These are phyloP conservation scores for Fusarium circinatum DNA, from an alignment of 2,329 filamentous ascomycete species.

Conservation along the genomic window DNA sequence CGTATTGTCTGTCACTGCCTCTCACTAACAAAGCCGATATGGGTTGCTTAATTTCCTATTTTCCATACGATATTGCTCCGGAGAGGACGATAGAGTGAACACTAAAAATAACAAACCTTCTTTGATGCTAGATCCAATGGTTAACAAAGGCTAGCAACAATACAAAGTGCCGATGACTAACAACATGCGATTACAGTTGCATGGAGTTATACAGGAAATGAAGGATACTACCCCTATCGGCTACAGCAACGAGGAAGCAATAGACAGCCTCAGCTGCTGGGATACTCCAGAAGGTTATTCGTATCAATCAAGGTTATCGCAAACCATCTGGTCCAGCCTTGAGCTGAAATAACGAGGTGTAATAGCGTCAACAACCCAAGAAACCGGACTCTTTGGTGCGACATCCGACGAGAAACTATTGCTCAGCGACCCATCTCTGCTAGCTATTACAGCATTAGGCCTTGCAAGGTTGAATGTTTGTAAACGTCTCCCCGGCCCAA, in stretches of 20 bases:
- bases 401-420: conserved; percentile 12
- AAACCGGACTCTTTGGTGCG: conserved; percentile 22
- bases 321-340: neutral
- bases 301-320: conserved; percentile 1
- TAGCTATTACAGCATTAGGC: neutral
- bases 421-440: neutral
- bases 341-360: conserved; percentile 9
- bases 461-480: neutral
- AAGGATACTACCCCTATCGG: neutral
- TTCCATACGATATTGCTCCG: neutral
- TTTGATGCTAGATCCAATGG: neutral
- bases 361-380: neutral
- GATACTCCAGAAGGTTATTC: conserved; percentile 1
- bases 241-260: neutral
- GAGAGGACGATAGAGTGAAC: neutral
- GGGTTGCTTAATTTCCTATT: conserved; percentile 7
- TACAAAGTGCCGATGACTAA: neutral
- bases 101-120: conserved; percentile 26
- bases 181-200: conserved; percentile 1
- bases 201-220: conserved; percentile 7
- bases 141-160: neutral
- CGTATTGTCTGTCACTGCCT: neutral
- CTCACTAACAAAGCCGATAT: neutral
- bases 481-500: neutral
- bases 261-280: neutral